Percentiles rank a stretch among this genome's conserved stretches.
phyloP scores from a whole-genome alignment of 805 yeast genomes.

The Debaryomyces tyrocola region DNA sequence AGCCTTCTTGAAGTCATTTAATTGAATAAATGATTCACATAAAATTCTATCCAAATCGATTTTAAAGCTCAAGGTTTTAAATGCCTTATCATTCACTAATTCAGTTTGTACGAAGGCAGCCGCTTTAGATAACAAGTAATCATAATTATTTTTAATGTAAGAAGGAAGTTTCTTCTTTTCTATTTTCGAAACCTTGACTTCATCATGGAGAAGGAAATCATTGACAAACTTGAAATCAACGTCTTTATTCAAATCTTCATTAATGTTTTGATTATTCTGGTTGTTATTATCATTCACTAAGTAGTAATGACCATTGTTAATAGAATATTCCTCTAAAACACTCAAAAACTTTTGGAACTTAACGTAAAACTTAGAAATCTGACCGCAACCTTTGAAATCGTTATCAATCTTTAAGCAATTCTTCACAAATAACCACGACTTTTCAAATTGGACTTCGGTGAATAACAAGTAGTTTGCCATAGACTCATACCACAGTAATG shows the following conservation, averaged over 20 bases:
- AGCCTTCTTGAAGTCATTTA: conserved; percentile 19
- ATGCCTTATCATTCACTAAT: conserved; percentile 11
- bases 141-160: conserved; percentile 41
- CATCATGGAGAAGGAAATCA: conserved; percentile 25
- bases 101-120: conserved; percentile 24
- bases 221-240: conserved; percentile 22
- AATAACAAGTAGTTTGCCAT: conserved; percentile 39
- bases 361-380: conserved; percentile 51
- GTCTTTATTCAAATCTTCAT: conserved; percentile 13
- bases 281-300: conserved; percentile 21
- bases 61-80: conserved; percentile 21
- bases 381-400: conserved; percentile 63
- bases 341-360: conserved; percentile 42
- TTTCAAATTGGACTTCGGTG: conserved; percentile 52
- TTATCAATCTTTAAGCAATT: conserved; percentile 78
- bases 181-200: conserved; percentile 25
- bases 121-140: conserved; percentile 41
- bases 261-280: conserved; percentile 20
- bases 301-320: conserved; percentile 27
- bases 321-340: conserved; percentile 46
- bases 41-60: conserved; percentile 35
- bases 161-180: conserved; percentile 25
- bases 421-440: conserved; percentile 52
- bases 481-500: conserved; percentile 22
- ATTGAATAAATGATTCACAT: conserved; percentile 40